A percentile compares a stretch with the other conserved stretches of the same genome.
Conservation (phyloP, 257 asterid species). For the Solanum peruvianum region DNA sequence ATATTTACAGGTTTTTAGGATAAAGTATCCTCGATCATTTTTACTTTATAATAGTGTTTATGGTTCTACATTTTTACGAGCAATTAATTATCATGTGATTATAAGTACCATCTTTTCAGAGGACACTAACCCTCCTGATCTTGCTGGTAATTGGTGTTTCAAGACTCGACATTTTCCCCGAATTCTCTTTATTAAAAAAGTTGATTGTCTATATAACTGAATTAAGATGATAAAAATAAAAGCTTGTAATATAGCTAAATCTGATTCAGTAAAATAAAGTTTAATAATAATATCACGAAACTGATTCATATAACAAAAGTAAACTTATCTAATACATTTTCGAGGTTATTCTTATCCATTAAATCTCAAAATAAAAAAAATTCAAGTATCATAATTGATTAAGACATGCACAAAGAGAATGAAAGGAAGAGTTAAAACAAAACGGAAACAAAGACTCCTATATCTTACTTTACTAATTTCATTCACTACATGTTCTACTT, state of each 20-base stretch:
- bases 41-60: neutral
- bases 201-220: neutral
- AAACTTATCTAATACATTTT: neutral
- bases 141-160: neutral
- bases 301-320: neutral
- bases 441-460: neutral
- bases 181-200: neutral
- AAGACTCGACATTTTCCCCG: neutral
- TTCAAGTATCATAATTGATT: neutral
- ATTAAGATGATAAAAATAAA: neutral
- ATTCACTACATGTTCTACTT: neutral
- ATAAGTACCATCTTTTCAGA: neutral
- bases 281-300: neutral
- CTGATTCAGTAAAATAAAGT: neutral
- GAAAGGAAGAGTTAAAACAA: neutral
- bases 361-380: neutral
- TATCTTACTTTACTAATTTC: neutral
- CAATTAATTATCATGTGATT: neutral
- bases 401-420: fast-evolving
- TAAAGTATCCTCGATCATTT: neutral
- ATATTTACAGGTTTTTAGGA: neutral
- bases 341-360: neutral
- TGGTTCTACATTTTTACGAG: neutral
- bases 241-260: neutral
- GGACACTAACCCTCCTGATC: neutral